Evolutionary conservation across 371 early-diverging fungal species (phyloP), one percentile per base, ranked within the genome.

Genomic region (Apophysomyces sp.): DNA sequence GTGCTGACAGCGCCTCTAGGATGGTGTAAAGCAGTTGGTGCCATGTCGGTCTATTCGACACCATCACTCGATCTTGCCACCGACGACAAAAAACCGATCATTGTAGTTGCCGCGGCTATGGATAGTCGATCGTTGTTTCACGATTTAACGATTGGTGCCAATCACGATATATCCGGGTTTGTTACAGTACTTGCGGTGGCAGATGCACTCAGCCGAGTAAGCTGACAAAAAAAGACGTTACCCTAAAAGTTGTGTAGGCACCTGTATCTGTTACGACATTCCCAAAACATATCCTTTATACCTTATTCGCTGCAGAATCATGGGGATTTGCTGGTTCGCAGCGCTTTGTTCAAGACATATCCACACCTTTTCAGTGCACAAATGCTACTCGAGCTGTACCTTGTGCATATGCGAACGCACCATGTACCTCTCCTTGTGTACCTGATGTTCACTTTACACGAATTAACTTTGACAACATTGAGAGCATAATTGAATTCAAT

Each of bases 311-410:
- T 8, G 89, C 85, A 21, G 94, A 94, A 66, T 62, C 86, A 16
- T 94, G 89, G 87, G 91, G 86, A 24, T 89, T 86, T 70, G 82
- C 89, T 28, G 94, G 94, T 3, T 94, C 94, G 0, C 86, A 90
- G 62, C 81, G 92, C 29, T 92, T 94, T 73, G 90, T 92, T 1
- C 65, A 89, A 40, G 92, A 92, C 67, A 81, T 94, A 8, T 71
- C 80, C 1, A 57, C 67, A 1, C 80, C 77, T 11, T 84, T 89
- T 57, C 57, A 63, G 13, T 94, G 94, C 69, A 72, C 76, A n/a
- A 82, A 86, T 54, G 64, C 80, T 0, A 71, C 76, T 0, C 59
- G 78, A 15, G 74, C 79, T 0, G 21, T 54, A 4, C 4, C 67
- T 0, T 91, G 91, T 54, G 82, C 83, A 2, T 76, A 68, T 16